Percentiles rank a stretch among this genome's conserved stretches.
Conservation (phyloP, 2,329 filamentous ascomycete species). For the Xylariaceae sp. region DNA sequence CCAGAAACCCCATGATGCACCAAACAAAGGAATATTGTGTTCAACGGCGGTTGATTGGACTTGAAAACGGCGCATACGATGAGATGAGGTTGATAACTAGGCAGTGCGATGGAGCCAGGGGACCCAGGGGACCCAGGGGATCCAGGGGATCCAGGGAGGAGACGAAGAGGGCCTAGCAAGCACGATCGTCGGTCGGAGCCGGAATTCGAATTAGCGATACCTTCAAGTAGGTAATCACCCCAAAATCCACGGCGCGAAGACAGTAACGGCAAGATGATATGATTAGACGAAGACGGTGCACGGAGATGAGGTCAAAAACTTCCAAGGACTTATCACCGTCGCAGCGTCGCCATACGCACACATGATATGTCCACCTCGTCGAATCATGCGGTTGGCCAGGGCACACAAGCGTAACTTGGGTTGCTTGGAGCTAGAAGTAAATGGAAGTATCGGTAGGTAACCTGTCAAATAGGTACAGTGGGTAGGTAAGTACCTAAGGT, state of each 20-base stretch:
- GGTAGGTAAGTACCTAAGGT: background rate
- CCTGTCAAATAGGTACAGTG: background rate
- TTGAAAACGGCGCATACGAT: conserved; percentile 5
- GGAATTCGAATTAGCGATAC: background rate
- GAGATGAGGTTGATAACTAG: background rate
- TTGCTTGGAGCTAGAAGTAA: background rate
- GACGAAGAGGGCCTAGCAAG: background rate
- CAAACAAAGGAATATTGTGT: conserved; percentile 1
- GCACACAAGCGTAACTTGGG: background rate
- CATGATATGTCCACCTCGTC: conserved; percentile 15
- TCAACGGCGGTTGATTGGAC: background rate
- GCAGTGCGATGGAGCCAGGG: conserved; percentile 1
- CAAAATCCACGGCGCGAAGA: background rate
- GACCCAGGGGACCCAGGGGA: too few species aligned
- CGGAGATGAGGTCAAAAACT: conserved; percentile 12
- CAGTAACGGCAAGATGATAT: too few species aligned
- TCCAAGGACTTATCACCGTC: conserved; percentile 16
- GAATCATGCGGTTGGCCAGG: background rate
- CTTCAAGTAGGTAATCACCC: background rate
- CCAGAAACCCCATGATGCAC: conserved; percentile 80
- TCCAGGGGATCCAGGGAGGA: background rate
- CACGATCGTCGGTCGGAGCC: background rate
- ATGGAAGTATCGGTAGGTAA: background rate
- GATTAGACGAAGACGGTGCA: conserved; percentile 15
- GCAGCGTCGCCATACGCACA: conserved; percentile 20